Evolutionary conservation across 164 flowering plant genomes (phyloP), one percentile per base, ranked within the genome.

Genomic region (Euptelea pleiosperma): DNA sequence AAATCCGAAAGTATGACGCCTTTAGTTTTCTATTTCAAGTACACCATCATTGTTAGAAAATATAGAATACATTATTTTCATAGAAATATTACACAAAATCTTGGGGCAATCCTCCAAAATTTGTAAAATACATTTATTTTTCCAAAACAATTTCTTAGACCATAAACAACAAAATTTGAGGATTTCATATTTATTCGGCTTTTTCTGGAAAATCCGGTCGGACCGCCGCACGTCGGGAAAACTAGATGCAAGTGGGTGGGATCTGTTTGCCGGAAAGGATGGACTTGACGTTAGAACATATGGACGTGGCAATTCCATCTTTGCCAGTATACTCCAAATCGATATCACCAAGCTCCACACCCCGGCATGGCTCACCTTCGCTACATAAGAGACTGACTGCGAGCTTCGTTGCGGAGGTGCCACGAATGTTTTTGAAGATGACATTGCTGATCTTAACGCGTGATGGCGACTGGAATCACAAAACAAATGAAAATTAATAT

Each of bases 371-470:
- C 5, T 33, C 6, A 0, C 47, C 55, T 48, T 48, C 25, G 61
- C 74, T 67, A 21, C 77, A 75, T 2, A 42, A 1, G 4, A 75
- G 57, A n/a, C 52, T 71, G 1, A 75, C 62, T 0, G 67, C 66
- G 1, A 62, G 40, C 25, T 52, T 35, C 0, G 71, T 43, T 21
- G 75, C n/a, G 2, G 79, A 59, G 1, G 64, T 71, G 0, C 79
- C 75, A 8, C 52, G 12, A 15, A 68, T 71, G 57, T 66, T 46
- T 10, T 42, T 60, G 54, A 65, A 68, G 14, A 18, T 62, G 1
- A 74, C 42, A n/a, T 61, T 44, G 49, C 68, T 61, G 36, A 68
- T 49, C 59, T 70, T 42, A 25, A 69, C 64, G 0, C 54, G 43
- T 0, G 77, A 78, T n/a, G 65, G 65, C 12, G 52, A 2, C 73